Percentiles rank a stretch among this genome's conserved stretches.
Conservation (phyloP, 2,329 filamentous ascomycete genomes). For the Fulvia fulva region DNA sequence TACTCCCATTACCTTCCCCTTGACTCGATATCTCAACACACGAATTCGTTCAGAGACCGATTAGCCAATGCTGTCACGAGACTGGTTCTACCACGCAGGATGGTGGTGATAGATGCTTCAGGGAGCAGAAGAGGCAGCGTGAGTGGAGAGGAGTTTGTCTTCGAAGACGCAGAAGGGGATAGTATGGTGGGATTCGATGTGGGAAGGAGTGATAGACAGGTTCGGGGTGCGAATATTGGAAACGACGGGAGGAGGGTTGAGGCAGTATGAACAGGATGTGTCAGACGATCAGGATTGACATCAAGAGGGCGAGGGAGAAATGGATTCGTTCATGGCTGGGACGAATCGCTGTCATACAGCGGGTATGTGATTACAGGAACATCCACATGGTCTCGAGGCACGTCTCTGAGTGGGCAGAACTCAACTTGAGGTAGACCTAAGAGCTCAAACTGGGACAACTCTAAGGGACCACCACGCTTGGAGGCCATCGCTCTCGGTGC, state of each 20-base stretch:
- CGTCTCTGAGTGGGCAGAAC: too few species aligned
- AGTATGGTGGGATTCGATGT: conserved; percentile 44
- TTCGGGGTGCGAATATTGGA: conserved; percentile 31
- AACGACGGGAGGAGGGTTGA: conserved; percentile 4
- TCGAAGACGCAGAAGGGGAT: conserved; percentile 46
- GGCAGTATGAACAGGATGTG: background rate
- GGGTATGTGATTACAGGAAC: too few species aligned
- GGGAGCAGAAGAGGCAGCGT: conserved; percentile 18
- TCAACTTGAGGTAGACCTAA: too few species aligned
- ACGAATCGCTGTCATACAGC: too few species aligned
- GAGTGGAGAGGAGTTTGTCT: conserved; percentile 34
- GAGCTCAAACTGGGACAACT: too few species aligned
- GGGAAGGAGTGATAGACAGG: conserved; percentile 36
- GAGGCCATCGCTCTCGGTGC: too few species aligned
- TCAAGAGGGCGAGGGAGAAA: too few species aligned
- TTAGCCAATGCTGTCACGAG: conserved; percentile 36
- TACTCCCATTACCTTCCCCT: conserved; percentile 43
- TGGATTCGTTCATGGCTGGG: background rate
- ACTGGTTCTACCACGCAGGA: conserved; percentile 29
- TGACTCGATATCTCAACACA: conserved; percentile 27
- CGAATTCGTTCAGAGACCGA: conserved; percentile 28
- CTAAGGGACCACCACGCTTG: too few species aligned
- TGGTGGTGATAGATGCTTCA: conserved; percentile 31
- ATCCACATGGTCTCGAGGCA: too few species aligned
- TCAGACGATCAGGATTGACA: too few species aligned